phyloP scores from a whole-genome alignment of 345 rosid genomes.

The Gossypium australe region DNA sequence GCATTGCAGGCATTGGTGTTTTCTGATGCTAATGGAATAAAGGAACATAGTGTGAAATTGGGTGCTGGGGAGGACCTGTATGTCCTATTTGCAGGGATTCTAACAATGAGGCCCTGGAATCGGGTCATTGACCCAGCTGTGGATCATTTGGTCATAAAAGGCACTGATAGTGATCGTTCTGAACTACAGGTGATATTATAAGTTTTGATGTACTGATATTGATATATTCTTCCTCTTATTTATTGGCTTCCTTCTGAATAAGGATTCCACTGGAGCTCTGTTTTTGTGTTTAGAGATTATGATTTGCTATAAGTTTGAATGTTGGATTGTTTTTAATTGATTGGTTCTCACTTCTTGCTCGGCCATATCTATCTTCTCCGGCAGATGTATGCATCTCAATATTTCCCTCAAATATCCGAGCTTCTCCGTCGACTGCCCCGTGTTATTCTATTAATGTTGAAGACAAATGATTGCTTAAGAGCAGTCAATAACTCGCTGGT shows the following conservation, averaged over 20 bases:
- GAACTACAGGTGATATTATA: constrained; percentile 64
- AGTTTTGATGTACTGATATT: background rate
- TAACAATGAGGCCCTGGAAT: constrained; percentile 94
- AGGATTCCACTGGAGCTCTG: background rate
- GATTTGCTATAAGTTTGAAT: constrained; percentile 1
- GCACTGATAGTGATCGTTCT: constrained; percentile 57
- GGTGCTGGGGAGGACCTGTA: constrained; percentile 95
- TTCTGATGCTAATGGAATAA: constrained; percentile 79
- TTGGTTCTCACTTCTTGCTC: background rate
- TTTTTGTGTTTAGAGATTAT: background rate
- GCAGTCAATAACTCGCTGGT: constrained; percentile 80
- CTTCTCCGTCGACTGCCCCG: constrained; percentile 92
- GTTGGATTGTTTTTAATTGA: background rate
- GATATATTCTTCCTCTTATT: background rate
- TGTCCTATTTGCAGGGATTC: constrained; percentile 73
- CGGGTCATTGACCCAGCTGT: constrained; percentile 69
- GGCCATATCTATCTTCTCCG: constrained; percentile 2
- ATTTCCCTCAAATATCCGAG: constrained; percentile 82
- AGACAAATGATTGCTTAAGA: constrained; percentile 92
- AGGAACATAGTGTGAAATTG: constrained; percentile 69
- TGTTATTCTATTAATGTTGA: constrained; percentile 79
- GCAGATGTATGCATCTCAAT: constrained; percentile 92
- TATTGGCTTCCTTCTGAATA: background rate
- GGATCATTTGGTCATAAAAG: constrained; percentile 85
- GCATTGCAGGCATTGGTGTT: constrained; percentile 58